Percentiles rank a stretch among this genome's conserved stretches.
Conservation (phyloP, 805 yeast genomes). For the Hanseniaspora meyeri region DNA sequence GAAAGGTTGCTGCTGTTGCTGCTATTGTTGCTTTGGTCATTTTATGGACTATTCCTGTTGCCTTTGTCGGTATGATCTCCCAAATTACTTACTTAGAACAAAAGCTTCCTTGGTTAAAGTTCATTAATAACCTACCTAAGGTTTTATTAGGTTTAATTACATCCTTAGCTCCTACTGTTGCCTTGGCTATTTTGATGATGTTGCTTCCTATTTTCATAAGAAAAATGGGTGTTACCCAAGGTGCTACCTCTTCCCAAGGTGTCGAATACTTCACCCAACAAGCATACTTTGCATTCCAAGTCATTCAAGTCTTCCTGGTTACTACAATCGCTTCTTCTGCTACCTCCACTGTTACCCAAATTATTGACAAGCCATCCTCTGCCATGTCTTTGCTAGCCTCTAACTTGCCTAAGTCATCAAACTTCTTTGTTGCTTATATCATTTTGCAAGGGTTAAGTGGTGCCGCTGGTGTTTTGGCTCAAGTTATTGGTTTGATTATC, state of each 20-base stretch:
- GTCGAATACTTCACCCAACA: conserved; percentile 56
- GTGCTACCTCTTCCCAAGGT: conserved; percentile 43
- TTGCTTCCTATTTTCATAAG: conserved; percentile 55
- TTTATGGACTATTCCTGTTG: conserved; percentile 68
- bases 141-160: conserved; percentile 51
- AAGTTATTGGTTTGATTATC: conserved; percentile 44
- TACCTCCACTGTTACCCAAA: conserved; percentile 51
- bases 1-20: conserved; percentile 40
- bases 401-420: conserved; percentile 62
- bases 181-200: conserved; percentile 54
- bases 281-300: conserved; percentile 56
- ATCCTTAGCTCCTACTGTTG: conserved; percentile 54
- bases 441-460: conserved; percentile 57
- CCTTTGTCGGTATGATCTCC: conserved; percentile 65
- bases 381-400: conserved; percentile 50
- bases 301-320: conserved; percentile 58
- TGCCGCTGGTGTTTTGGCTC: conserved; percentile 54
- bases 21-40: conserved; percentile 45
- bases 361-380: conserved; percentile 44
- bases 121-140: conserved; percentile 45
- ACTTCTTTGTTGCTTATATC: conserved; percentile 57
- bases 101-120: conserved; percentile 41
- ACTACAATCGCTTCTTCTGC: conserved; percentile 64
- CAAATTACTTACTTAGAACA: conserved; percentile 52
- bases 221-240: conserved; percentile 47